A percentile compares a stretch with the other conserved stretches of the same genome.
Conservation (phyloP, 2,329 filamentous ascomycete species). For the Penicillium sp. region DNA sequence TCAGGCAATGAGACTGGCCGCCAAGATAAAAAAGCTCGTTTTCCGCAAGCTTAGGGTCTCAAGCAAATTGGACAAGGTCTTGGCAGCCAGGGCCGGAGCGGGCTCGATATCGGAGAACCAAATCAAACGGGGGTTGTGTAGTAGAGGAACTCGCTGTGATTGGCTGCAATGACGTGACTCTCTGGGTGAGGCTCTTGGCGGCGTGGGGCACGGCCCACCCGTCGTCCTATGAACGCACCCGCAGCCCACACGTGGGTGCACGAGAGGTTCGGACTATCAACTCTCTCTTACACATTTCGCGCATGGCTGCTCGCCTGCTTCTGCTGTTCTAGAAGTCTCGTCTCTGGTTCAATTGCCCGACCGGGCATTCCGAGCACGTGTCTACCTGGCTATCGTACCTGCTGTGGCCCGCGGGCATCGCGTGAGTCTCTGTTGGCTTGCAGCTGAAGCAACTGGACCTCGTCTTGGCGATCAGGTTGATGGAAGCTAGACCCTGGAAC, state of each 20-base stretch:
- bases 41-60: conserved; percentile 4
- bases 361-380: background rate
- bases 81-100: background rate
- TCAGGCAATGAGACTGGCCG: background rate
- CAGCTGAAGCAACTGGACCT: too few species aligned
- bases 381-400: too few species aligned
- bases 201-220: conserved; percentile 9
- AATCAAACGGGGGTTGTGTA: conserved; percentile 9
- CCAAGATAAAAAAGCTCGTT: background rate
- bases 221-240: conserved; percentile 17
- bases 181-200: conserved; percentile 17
- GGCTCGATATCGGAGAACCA: background rate
- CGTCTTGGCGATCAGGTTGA: too few species aligned
- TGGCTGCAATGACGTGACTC: background rate
- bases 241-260: conserved; percentile 11
- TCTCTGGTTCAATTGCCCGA: background rate
- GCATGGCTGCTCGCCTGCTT: background rate
- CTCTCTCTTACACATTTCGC: background rate
- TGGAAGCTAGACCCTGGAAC: too few species aligned
- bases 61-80: conserved; percentile 8
- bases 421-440: too few species aligned
- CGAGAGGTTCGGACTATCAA: conserved; percentile 3
- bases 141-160: background rate
- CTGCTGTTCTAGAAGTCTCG: background rate
- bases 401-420: too few species aligned